Evolutionary conservation across 495 filamentous ascomycete species (phyloP).

Genomic region (Lepraria neglecta): DNA sequence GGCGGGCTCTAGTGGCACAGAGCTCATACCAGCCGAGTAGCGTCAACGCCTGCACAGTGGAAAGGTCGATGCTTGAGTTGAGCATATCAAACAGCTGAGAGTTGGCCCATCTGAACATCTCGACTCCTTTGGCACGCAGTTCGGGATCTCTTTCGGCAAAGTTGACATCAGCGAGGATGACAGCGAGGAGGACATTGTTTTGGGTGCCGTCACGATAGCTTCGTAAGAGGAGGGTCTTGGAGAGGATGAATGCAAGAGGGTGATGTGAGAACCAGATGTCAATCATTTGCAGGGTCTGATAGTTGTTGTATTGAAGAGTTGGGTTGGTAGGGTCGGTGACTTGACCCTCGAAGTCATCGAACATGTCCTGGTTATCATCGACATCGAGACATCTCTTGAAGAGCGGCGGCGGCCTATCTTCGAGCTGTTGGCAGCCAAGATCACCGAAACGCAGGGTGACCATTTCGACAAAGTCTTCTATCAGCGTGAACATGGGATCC

Average conservation of each 20-base stretch:
- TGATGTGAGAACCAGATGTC: constrained; percentile 33
- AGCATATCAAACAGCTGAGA: constrained; percentile 14
- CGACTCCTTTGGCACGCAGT: constrained; percentile 12
- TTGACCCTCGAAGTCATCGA: constrained; percentile 20
- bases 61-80: constrained; percentile 13
- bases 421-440: constrained; percentile 21
- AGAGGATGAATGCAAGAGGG: constrained; percentile 30
- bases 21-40: constrained; percentile 26
- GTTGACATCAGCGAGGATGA: constrained; percentile 30
- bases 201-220: constrained; percentile 27
- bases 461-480: constrained; percentile 26
- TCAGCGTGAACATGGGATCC: constrained; percentile 17
- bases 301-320: constrained; percentile 24
- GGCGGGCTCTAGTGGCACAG: constrained; percentile 20
- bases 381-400: constrained; percentile 20
- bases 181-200: constrained; percentile 29
- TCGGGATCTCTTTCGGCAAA: constrained; percentile 22
- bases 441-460: constrained; percentile 21
- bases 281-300: constrained; percentile 30
- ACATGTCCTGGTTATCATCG: constrained; percentile 27
- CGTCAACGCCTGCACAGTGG: constrained; percentile 25
- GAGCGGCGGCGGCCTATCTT: constrained; percentile 15
- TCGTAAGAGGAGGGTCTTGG: constrained; percentile 31
- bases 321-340: constrained; percentile 23
- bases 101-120: constrained; percentile 24